A percentile compares a stretch with the other conserved stretches of the same genome.
These are phyloP conservation scores for Sporothrix luriei DNA, from an alignment of 2,329 filamentous ascomycete genomes.

Conservation along the genomic window DNA sequence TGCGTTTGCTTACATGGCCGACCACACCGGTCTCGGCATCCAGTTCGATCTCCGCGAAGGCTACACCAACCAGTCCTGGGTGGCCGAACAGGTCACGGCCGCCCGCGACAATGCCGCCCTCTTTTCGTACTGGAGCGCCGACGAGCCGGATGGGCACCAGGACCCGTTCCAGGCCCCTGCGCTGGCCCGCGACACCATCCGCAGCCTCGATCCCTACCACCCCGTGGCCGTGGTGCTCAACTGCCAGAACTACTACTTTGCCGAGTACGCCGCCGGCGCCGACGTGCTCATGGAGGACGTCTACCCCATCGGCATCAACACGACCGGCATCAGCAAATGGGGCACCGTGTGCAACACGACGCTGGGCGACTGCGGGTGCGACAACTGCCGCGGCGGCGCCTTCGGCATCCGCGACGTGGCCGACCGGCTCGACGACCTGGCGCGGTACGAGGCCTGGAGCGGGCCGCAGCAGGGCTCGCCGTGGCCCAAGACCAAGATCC, in stretches of 20 bases:
- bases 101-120: constrained; percentile 48
- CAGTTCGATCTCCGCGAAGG: constrained; percentile 51
- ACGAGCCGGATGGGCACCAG: constrained; percentile 59
- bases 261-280: constrained; percentile 52
- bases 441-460: constrained; percentile 47
- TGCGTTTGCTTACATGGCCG: constrained; percentile 48
- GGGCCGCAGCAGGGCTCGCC: constrained; percentile 37
- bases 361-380: constrained; percentile 65
- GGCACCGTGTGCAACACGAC: constrained; percentile 60
- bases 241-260: constrained; percentile 64
- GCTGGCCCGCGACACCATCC: constrained; percentile 50
- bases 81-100: constrained; percentile 46
- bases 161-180: constrained; percentile 55
- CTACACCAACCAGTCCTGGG: constrained; percentile 50
- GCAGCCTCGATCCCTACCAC: constrained; percentile 61
- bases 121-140: constrained; percentile 52
- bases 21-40: constrained; percentile 44
- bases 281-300: constrained; percentile 64
- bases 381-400: constrained; percentile 58
- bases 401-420: constrained; percentile 55
- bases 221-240: constrained; percentile 62
- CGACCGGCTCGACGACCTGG: constrained; percentile 44
- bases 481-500: constrained; percentile 50
- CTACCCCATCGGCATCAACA: constrained; percentile 62
- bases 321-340: constrained; percentile 56